phyloP scores from a whole-genome alignment of 169 alveolate genomes.

The Eimeria mitis region DNA sequence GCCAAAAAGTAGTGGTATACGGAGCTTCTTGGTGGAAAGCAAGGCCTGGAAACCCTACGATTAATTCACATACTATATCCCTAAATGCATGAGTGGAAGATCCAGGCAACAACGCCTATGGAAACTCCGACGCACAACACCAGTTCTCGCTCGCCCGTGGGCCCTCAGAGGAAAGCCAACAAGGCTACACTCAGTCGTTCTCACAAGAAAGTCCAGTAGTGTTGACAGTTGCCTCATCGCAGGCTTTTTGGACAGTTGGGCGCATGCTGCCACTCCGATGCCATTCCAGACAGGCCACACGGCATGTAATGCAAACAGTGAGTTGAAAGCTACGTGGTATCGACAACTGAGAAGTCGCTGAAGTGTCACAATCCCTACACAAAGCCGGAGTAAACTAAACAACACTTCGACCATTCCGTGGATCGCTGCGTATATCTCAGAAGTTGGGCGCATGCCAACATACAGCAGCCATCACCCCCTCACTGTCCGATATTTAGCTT shows the following conservation, averaged over 20 bases:
- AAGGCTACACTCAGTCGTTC: neutral
- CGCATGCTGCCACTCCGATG: neutral
- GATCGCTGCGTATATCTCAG: neutral
- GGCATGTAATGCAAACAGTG: neutral
- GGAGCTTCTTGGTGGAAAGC: neutral
- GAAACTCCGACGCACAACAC: neutral
- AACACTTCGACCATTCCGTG: neutral
- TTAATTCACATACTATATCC: neutral
- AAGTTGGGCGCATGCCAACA: no score
- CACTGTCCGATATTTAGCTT: neutral
- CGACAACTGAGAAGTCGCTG: neutral
- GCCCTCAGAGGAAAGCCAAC: neutral
- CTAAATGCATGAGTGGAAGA: no score
- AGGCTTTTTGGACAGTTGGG: neutral
- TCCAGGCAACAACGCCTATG: neutral
- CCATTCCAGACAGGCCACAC: neutral
- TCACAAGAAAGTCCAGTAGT: neutral
- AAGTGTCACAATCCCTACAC: neutral
- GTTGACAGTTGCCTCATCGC: neutral
- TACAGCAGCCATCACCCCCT: neutral
- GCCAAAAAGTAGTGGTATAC: neutral
- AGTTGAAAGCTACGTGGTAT: no score
- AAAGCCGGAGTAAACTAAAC: neutral
- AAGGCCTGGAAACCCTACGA: neutral
- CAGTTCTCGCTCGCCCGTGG: neutral